Evolutionary conservation across 2,329 filamentous ascomycete genomes (phyloP).

Genomic region (Pestalotiopsis sp.): DNA sequence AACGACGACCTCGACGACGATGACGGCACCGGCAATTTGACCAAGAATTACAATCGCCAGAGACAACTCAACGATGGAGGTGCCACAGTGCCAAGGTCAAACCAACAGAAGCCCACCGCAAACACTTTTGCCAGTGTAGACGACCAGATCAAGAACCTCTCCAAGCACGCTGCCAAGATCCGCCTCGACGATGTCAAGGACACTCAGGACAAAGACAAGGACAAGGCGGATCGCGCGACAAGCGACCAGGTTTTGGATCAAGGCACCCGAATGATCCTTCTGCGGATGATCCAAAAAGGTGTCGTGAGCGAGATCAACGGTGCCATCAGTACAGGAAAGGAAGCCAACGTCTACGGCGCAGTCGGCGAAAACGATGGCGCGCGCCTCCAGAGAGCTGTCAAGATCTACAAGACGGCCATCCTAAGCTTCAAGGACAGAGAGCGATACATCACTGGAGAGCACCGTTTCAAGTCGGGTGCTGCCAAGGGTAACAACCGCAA

Average conservation of each 20-base stretch:
- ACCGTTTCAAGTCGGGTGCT: constrained; percentile 86
- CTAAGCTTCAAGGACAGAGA: constrained; percentile 97
- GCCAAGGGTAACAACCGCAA: constrained; percentile 94
- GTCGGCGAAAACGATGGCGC: constrained; percentile 62
- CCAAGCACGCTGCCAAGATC: constrained; percentile 84
- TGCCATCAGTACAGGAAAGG: constrained; percentile 94
- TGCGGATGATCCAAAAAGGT: constrained; percentile 94
- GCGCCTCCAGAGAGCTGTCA: constrained; percentile 81
- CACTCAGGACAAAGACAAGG: constrained; percentile 64
- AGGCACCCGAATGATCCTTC: constrained; percentile 89
- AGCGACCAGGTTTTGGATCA: constrained; percentile 94
- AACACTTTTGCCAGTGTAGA: constrained; percentile 82
- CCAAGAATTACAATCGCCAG: constrained; percentile 88
- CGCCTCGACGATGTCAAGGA: constrained; percentile 70
- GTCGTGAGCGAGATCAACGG: constrained; percentile 91
- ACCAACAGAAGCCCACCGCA: constrained; percentile 76
- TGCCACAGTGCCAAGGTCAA: constrained; percentile 65
- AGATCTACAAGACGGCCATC: constrained; percentile 98
- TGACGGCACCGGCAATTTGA: constrained; percentile 66
- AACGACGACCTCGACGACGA: constrained; percentile 46
- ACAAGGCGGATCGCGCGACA: constrained; percentile 92
- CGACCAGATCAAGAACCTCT: constrained; percentile 84
- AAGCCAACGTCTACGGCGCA: constrained; percentile 97
- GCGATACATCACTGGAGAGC: constrained; percentile 93
- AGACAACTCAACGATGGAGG: constrained; percentile 60